A percentile compares a stretch with the other conserved stretches of the same genome.
Conservation (phyloP, 1,284 basidiomycete genomes). For the Coniferiporia weirii region DNA sequence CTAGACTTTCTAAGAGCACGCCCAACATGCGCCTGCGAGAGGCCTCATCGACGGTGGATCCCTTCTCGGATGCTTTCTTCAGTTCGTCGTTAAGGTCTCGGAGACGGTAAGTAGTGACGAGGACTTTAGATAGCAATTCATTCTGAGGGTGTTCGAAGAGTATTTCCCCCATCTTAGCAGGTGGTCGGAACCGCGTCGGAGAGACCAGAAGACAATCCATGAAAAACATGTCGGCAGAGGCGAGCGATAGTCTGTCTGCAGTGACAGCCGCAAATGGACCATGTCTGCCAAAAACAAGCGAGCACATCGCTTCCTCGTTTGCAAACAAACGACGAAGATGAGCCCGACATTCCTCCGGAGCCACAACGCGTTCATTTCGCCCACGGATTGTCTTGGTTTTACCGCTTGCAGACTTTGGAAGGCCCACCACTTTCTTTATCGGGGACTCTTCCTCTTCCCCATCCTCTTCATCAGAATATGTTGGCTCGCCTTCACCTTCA, state of each 20-base stretch:
- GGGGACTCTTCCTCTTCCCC: conserved; percentile 37
- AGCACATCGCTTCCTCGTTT: conserved; percentile 80
- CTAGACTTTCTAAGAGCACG: conserved; percentile 73
- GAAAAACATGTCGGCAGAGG: conserved; percentile 96
- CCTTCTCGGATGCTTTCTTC: conserved; percentile 56
- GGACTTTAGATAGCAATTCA: conserved; percentile 82
- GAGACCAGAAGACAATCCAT: conserved; percentile 89
- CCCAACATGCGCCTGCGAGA: conserved; percentile 58
- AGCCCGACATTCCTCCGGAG: conserved; percentile 88
- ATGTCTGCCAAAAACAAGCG: conserved; percentile 89
- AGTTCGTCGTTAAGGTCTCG: conserved; percentile 75
- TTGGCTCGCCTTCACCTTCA: conserved; percentile 43
- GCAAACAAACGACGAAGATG: conserved; percentile 87
- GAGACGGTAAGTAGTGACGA: conserved; percentile 78
- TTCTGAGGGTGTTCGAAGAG: conserved; percentile 98
- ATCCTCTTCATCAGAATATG: conserved; percentile 42
- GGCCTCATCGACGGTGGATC: conserved; percentile 48
- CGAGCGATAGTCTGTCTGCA: conserved; percentile 49
- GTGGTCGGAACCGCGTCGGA: conserved; percentile 94
- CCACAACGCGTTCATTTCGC: conserved; percentile 84
- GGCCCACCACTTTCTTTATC: conserved; percentile 23
- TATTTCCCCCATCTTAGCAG: conserved; percentile 87
- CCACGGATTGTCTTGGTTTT: conserved; percentile 71
- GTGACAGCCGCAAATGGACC: conserved; percentile 72
- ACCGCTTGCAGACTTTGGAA: conserved; percentile 72